Base-by-base conservation (phyloP, 1,284 basidiomycete genomes). In the Takashimella tepidaria region DNA sequence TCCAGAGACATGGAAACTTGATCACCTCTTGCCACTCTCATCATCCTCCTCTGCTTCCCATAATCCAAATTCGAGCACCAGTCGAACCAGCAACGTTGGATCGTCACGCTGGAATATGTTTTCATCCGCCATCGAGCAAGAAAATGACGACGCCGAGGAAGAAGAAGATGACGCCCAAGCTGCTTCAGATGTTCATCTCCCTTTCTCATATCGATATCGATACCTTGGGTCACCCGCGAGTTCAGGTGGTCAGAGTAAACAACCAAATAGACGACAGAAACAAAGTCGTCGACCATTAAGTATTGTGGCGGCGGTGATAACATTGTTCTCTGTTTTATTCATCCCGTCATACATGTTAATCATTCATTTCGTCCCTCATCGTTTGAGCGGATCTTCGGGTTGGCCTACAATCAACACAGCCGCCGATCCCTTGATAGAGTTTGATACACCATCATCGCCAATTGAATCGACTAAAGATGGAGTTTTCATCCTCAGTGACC, bases 401-500 rank as follows among this genome's bases (percentile, higher is more conserved):
- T 37, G 31, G 31, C 31, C 31, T 8, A 8, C 8, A 16, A 37
- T 37, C 31, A n/a, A n/a, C n/a, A n/a, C n/a, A n/a, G 8, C 31
- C 10, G 16, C 10, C 31, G 31, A 37, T 37, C 31, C 31, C 31
- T 8, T 8, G 10, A 37, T 37, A 8, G 31, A 37, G 31, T 37
- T 37, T 37, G 31, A 37, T 37, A 37, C 31, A 37, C 31, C 31
- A 8, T 8, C 31, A 8, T 8, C 16, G 10, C 31, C 31, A 8
- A 8, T 37, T 16, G 31, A 37, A 37, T 37, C 31, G 31, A 37
- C 31, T 16, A 16, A 37, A 8, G 31, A 37, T 8, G 31, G 31
- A 8, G 31, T 37, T 16, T 37, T 37, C 31, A 37, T 16, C 31
- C 31, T 37, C 16, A 50, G 49, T 37, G 59, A 60, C 47, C 37